These are phyloP conservation scores for Xerocomellus intermedius DNA, from an alignment of 768 basidiomycete species.

Conservation along the genomic window DNA sequence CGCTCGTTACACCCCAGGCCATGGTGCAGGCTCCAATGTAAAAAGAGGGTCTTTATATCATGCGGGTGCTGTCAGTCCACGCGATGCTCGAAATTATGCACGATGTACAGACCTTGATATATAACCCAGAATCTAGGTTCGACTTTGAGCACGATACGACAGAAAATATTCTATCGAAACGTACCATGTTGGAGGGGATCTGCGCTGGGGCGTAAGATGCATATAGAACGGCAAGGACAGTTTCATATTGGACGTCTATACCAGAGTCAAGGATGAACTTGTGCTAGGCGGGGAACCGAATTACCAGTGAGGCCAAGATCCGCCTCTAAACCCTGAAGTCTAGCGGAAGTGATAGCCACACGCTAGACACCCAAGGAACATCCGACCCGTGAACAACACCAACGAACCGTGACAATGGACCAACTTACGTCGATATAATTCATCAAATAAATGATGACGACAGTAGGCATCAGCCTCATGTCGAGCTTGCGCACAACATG, in stretches of 20 bases:
- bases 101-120: constrained; percentile 44
- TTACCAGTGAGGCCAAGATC: constrained; percentile 38
- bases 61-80: neutral
- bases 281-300: neutral
- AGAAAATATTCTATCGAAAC: neutral
- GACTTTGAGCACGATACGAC: neutral
- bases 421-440: constrained; percentile 28
- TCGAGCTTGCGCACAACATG: constrained; percentile 29
- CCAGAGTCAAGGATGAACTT: neutral
- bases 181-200: constrained; percentile 66
- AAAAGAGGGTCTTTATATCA: constrained; percentile 49
- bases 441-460: constrained; percentile 24
- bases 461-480: constrained; percentile 27
- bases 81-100: neutral
- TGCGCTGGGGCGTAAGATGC: constrained; percentile 63
- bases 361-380: constrained; percentile 24
- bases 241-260: constrained; percentile 51
- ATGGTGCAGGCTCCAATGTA: constrained; percentile 62
- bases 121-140: constrained; percentile 51
- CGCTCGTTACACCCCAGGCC: constrained; percentile 62
- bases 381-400: neutral
- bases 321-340: constrained; percentile 39
- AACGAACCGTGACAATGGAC: neutral
- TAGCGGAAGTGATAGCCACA: constrained; percentile 38
- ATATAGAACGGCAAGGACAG: constrained; percentile 51